Evolutionary conservation across 1,284 basidiomycete species (phyloP).

Genomic region (Marasmius oreades): DNA sequence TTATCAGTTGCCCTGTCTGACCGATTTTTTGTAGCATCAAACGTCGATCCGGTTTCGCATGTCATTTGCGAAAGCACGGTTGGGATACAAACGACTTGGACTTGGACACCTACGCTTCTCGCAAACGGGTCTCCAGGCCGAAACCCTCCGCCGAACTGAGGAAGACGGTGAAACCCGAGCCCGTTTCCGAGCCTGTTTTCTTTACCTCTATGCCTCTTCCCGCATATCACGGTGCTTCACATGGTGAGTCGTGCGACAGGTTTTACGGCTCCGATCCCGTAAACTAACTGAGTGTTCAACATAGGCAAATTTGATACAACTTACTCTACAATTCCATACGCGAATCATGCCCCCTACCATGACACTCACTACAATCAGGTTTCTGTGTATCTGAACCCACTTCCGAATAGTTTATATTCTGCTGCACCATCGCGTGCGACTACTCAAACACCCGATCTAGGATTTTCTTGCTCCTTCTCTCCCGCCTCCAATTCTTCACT

Average conservation of each 20-base stretch:
- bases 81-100: conserved; percentile 24
- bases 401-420: not conserved
- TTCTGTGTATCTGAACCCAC: not conserved
- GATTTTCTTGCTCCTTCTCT: not conserved
- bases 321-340: not conserved
- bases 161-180: not conserved
- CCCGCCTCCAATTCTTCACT: not conserved
- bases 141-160: not conserved
- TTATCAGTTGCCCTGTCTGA: not conserved
- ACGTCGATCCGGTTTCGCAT: conserved; percentile 51
- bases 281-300: not conserved
- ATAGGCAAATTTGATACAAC: not conserved
- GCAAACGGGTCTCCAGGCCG: not conserved
- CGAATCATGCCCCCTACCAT: not conserved
- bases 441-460: not conserved
- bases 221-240: not conserved
- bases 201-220: not conserved
- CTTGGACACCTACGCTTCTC: not conserved
- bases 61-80: conserved; percentile 49
- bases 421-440: not conserved
- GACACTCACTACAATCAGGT: not conserved
- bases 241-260: not conserved
- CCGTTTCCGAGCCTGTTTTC: not conserved
- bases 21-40: conserved; percentile 45
- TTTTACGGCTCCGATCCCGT: not conserved